Percentiles rank a stretch among this genome's conserved stretches.
phyloP scores from a whole-genome alignment of 1,284 basidiomycete species.

The Ganoderma lingzhi region DNA sequence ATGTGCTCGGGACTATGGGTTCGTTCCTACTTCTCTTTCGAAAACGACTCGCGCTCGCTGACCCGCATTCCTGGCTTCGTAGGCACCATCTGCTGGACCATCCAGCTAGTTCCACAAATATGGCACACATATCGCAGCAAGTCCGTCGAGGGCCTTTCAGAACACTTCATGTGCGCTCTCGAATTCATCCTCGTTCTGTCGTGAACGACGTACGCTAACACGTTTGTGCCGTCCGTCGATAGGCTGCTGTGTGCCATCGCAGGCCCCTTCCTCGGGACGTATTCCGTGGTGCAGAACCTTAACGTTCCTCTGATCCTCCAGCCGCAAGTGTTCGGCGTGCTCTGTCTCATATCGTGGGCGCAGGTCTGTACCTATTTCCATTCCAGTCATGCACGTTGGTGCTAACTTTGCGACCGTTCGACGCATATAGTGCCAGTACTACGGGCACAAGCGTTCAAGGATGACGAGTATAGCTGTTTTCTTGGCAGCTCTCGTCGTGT shows the following conservation, averaged over 20 bases:
- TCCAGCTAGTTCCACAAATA: constrained; percentile 79
- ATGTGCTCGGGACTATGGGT: constrained; percentile 22
- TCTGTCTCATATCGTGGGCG: constrained; percentile 71
- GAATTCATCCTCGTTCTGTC: not conserved
- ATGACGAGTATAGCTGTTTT: constrained; percentile 43
- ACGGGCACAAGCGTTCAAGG: constrained; percentile 52
- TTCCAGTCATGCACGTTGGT: not conserved
- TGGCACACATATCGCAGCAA: constrained; percentile 79
- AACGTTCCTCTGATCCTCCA: constrained; percentile 81
- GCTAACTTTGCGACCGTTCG: not conserved
- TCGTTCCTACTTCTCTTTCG: not conserved
- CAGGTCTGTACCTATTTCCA: constrained; percentile 51
- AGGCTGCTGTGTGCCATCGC: constrained; percentile 75
- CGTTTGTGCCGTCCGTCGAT: not conserved
- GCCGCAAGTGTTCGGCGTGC: constrained; percentile 75
- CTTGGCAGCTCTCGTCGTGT: constrained; percentile 49
- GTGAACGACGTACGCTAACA: not conserved
- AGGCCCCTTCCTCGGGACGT: constrained; percentile 72
- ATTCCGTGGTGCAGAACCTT: constrained; percentile 70
- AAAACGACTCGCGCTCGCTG: too few relatives aligned
- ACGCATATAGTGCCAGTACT: constrained; percentile 65
- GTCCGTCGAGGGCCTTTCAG: constrained; percentile 76
- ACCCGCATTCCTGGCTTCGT: not conserved
- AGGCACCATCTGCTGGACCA: constrained; percentile 75
- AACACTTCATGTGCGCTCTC: constrained; percentile 64